phyloP scores from a whole-genome alignment of 768 basidiomycete genomes.

The Omphalotus guepiniiformis region DNA sequence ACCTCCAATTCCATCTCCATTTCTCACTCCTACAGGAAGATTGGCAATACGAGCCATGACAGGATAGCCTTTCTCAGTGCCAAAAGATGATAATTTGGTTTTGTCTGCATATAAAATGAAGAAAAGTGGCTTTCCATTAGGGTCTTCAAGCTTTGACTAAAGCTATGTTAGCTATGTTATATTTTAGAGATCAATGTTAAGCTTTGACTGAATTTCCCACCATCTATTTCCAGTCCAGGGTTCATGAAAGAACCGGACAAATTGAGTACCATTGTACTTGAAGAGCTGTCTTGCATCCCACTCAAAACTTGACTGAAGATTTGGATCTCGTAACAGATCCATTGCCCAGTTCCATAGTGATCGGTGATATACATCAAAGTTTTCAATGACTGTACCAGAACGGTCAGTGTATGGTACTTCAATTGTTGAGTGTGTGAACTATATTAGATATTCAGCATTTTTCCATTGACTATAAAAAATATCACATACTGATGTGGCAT shows the following conservation, averaged over 20 bases:
- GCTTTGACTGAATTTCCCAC: constrained; percentile 37
- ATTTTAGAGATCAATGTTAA: constrained; percentile 6
- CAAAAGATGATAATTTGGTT: constrained; percentile 13
- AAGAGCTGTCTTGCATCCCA: constrained; percentile 28
- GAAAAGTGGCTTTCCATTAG: constrained; percentile 14
- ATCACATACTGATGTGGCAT: not conserved
- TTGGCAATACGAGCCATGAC: constrained; percentile 13
- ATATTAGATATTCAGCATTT: not conserved
- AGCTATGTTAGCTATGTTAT: not conserved
- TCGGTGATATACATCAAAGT: constrained; percentile 10
- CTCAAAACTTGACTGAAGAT: constrained; percentile 17
- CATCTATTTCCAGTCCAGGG: constrained; percentile 33
- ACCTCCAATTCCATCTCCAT: constrained; percentile 12
- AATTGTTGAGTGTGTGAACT: not conserved
- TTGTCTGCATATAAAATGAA: constrained; percentile 20
- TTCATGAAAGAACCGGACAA: constrained; percentile 25
- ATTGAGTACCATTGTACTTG: constrained; percentile 19
- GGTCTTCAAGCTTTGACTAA: constrained; percentile 11
- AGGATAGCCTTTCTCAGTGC: constrained; percentile 14
- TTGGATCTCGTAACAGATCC: constrained; percentile 18
- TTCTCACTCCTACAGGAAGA: constrained; percentile 12
- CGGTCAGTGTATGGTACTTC: not conserved
- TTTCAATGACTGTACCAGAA: not conserved
- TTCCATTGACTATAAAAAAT: not conserved
- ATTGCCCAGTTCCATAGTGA: constrained; percentile 25